Percentiles rank a stretch among this genome's conserved stretches.
Conservation (phyloP, 805 yeast genomes). For the Lipomyces orientalis region DNA sequence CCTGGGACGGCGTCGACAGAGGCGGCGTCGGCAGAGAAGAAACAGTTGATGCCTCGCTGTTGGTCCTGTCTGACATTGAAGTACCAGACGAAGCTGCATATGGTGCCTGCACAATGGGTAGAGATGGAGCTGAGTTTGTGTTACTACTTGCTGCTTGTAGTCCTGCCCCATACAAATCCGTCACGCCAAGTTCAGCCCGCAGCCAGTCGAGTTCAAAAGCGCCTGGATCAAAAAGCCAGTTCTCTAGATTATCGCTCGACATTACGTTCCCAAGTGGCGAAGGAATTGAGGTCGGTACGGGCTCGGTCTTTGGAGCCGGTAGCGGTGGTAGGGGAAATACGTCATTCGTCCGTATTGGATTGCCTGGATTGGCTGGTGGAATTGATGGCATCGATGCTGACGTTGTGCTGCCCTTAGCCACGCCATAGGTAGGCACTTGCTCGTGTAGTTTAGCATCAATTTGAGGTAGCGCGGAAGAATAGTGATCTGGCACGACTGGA, state of each 20-base stretch:
- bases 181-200: slow-evolving; percentile 21
- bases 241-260: slow-evolving; percentile 15
- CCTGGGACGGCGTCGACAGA: not conserved
- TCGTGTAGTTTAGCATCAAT: not conserved
- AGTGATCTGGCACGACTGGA: not conserved
- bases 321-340: slow-evolving; percentile 11
- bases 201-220: slow-evolving; percentile 31
- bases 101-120: not conserved
- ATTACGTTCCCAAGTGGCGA: slow-evolving; percentile 9
- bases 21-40: slow-evolving; percentile 15
- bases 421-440: not conserved
- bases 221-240: slow-evolving; percentile 30
- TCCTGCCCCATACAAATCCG: not conserved
- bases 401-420: not conserved
- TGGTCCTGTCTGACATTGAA: not conserved
- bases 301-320: not conserved
- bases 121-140: not conserved
- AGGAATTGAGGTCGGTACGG: not conserved
- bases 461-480: not conserved
- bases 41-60: not conserved
- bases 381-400: not conserved
- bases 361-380: not conserved
- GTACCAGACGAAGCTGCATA: slow-evolving; percentile 1
- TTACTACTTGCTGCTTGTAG: not conserved
- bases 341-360: not conserved